phyloP scores from a whole-genome alignment of 139 green algal species.

The Chlamydomonas schloesseri region DNA sequence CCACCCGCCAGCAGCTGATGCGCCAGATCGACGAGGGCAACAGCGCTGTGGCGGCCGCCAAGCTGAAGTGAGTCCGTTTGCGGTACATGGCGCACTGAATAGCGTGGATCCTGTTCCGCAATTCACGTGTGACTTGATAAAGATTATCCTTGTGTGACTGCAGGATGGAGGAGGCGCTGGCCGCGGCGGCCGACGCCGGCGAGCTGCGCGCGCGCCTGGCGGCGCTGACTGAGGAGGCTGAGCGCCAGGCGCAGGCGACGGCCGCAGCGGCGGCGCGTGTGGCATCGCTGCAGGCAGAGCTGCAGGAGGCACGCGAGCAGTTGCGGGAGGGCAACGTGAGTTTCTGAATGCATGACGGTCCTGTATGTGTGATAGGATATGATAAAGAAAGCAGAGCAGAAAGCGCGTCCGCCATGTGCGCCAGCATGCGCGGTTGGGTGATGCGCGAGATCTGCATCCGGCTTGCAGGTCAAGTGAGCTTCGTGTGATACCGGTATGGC shows the following conservation, averaged over 20 bases:
- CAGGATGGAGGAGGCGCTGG: neutral
- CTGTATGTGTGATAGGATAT: too few relatives aligned
- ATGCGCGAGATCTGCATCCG: too few relatives aligned
- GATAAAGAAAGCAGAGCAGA: too few relatives aligned
- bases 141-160: too few relatives aligned
- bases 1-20: slow-evolving; percentile 32
- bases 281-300: neutral
- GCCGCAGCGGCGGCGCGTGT: neutral
- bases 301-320: neutral
- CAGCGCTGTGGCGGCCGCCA: neutral
- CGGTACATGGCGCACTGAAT: too few relatives aligned
- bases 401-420: too few relatives aligned
- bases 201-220: slow-evolving; percentile 6
- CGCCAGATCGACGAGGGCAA: slow-evolving; percentile 18
- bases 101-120: too few relatives aligned
- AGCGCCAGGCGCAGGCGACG: neutral
- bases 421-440: too few relatives aligned
- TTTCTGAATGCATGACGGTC: too few relatives aligned
- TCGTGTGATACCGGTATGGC: too few relatives aligned
- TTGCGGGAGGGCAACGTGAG: neutral
- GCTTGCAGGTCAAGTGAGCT: too few relatives aligned
- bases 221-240: neutral
- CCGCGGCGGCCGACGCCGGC: neutral
- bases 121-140: too few relatives aligned
- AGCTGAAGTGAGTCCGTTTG: neutral